A percentile compares a stretch with the other conserved stretches of the same genome.
Evolutionary conservation across 2,329 filamentous ascomycete genomes (phyloP).

Genomic region (Magnaporthales sp.): DNA sequence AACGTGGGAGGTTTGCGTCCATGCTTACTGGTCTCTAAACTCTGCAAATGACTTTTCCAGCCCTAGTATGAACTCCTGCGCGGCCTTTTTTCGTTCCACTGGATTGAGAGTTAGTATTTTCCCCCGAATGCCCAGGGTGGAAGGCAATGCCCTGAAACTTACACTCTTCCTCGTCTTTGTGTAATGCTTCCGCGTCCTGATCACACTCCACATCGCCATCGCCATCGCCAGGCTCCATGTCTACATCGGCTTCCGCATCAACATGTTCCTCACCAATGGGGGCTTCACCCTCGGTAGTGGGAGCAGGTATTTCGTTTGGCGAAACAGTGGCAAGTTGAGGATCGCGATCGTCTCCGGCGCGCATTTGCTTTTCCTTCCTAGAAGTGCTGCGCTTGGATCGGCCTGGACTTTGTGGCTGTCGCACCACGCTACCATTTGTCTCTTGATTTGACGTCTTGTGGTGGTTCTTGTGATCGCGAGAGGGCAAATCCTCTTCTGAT

Average conservation of each 20-base stretch:
- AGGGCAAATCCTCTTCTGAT: conserved; percentile 19
- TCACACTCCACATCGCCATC: conserved; percentile 45
- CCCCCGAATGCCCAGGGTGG: not conserved
- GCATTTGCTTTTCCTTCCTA: conserved; percentile 19
- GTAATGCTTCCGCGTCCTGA: conserved; percentile 49
- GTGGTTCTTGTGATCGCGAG: conserved; percentile 10
- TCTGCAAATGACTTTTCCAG: conserved; percentile 86
- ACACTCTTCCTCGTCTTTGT: conserved; percentile 58
- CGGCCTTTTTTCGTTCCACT: conserved; percentile 73
- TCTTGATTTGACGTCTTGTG: not conserved
- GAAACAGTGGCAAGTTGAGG: not conserved
- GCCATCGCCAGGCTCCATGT: conserved; percentile 43
- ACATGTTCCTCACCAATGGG: conserved; percentile 14
- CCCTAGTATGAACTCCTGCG: conserved; percentile 67
- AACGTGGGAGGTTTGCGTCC: not conserved
- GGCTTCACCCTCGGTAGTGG: conserved; percentile 12
- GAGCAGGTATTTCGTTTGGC: not conserved
- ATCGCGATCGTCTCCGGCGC: not conserved
- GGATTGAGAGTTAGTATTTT: conserved; percentile 10
- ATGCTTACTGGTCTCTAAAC: conserved; percentile 65
- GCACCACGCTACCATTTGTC: conserved; percentile 9
- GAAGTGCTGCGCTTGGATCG: conserved; percentile 21
- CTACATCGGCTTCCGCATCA: conserved; percentile 26
- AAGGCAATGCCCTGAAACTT: conserved; percentile 20
- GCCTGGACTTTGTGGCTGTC: conserved; percentile 13